Evolutionary conservation across 371 early-diverging fungal species (phyloP), one percentile per base, ranked within the genome.

Genomic region (Lichtheimia hyalospora): DNA sequence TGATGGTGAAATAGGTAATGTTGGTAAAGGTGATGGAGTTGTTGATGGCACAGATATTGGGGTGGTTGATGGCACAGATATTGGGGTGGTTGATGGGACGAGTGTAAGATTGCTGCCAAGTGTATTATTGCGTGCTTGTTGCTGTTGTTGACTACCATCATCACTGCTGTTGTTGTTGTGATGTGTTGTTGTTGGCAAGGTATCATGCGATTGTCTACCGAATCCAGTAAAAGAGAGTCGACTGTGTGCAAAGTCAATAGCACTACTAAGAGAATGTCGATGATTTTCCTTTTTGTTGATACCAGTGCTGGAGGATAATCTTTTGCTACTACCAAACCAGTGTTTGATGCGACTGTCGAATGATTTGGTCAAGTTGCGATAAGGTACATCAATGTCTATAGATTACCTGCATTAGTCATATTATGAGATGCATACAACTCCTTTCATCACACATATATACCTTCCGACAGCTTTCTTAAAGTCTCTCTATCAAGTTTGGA

Each of bases 361-460:
- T 7, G 75, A 62, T 44, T 74, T 77, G 20, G 71, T 67, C 20
- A 80, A 53, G 0, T 64, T 60, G 20, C 75, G 66, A 16, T 66
- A 62, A 5, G 81, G 77, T 12, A 80, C 70, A 58, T 68, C 64
- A 51, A 77, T 77, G 54, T 68, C 68, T 63, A 49, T 7, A 50
- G 49, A 21, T 16, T 4, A 41, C 42, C 13, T 15, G 23, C 8
- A 48, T n/a, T 60, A n/a, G 49, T 15, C 25, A 21, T 55, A 25
- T 25, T 25, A 24, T 15, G 21, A 18, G 21, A 46, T 21, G 21
- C 46, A 46, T 46, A 21, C 21, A 8, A 46, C 46, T 46, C 46
- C 18, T 21, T 20, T n/a, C 20, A 14, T 20, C 18, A 14, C 41
- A 8, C 2, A 27, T 13, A 3, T 43, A 60, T 57, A 74, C 74